Base-by-base conservation (phyloP, 148 eudicot genomes). In the Euryodendron excelsum region DNA sequence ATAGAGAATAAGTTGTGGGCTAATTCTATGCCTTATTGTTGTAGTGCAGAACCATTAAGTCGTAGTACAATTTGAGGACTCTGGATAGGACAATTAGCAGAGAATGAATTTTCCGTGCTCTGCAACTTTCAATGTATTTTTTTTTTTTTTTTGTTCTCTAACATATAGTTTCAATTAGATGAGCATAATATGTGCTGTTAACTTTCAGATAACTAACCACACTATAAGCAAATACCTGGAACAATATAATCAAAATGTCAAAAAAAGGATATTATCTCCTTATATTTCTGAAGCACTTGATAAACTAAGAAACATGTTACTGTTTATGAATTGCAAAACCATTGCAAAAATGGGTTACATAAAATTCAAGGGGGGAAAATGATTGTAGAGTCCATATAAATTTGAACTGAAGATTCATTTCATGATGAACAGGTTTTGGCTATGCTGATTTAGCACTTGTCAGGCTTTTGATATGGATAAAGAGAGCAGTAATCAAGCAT, bases 391-490 rank as follows among this genome's bases (percentile, higher is more conserved):
- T n/a, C 27, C 2, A 37, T 5, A 30, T 20, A 30, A 36, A 50
- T 76, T 30, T 31, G 28, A 25, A 65, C 48, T 33, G 13, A 63
- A 66, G 62, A 23, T 64, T 36, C 2, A 5, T 65, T 48, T 39
- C 23, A n/a, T 71, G 45, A 44, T 65, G 73, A 65, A 34, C 63
- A 77, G 79, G 33, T 76, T 47, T 48, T 21, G 33, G 30, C 45
- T 11, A 63, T 65, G 34, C 55, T 65, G 31, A 48, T 64, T 34
- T 77, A 33, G 36, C 34, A 23, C 66, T 65, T 28, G 7, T 79
- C 18, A 14, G 62, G 61, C 3, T 33, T 58, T 66, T 55, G 45
- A 23, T 39, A 81, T 81, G 84, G 84, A 77, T 28, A 39, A 33
- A 39, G 30, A 37, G 52, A 74, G 67, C 15, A 27, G 47, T 77